Evolutionary conservation across 805 yeast species (phyloP), one percentile per base, ranked within the genome.

Genomic region (Ogataea paraovalis): DNA sequence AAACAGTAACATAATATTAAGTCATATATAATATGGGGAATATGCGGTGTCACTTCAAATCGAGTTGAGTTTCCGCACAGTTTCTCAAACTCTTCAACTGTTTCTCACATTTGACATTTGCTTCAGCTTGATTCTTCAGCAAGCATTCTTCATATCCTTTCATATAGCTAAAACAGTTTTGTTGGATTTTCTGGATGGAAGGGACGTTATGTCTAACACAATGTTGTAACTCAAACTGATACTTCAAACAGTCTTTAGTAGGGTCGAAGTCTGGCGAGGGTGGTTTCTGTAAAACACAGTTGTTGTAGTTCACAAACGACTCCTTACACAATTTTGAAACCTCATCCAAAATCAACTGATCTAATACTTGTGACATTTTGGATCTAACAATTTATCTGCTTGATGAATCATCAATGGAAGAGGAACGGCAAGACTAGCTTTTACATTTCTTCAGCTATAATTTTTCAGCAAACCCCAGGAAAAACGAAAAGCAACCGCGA

Each of bases 241-340:
- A 76, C 36, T 61, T 62, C 0, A 67, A 62, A 60, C 96, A 87
- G 48, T 71, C 68, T 18, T 65, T 58, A 21, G 75, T 44, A 20
- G 48, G 46, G 22, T 70, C 12, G 79, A 56, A 12, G 51, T 80
- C 46, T 73, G 75, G 36, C 83, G 83, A 32, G 80, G 68, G 32
- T 48, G 42, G 43, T 18, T 32, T 30, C 18, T 39, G 42, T 4
- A 44, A 66, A 64, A 87, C 76, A 60, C 96, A 87, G 57, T 79
- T 80, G 64, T 87, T 92, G 64, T 83, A 87, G 23, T 75, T 78
- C 47, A 87, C 67, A 54, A 87, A 87, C 58, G 81, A 76, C 50
- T 78, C 80, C 0, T 95, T 94, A 62, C 96, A 87, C 59, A 74
- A 70, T 46, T 79, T 75, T 13, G 95, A 90, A 48, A 85, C 85